Base-by-base conservation (phyloP, 2,329 filamentous ascomycete species). In the Thelonectria rubi region DNA sequence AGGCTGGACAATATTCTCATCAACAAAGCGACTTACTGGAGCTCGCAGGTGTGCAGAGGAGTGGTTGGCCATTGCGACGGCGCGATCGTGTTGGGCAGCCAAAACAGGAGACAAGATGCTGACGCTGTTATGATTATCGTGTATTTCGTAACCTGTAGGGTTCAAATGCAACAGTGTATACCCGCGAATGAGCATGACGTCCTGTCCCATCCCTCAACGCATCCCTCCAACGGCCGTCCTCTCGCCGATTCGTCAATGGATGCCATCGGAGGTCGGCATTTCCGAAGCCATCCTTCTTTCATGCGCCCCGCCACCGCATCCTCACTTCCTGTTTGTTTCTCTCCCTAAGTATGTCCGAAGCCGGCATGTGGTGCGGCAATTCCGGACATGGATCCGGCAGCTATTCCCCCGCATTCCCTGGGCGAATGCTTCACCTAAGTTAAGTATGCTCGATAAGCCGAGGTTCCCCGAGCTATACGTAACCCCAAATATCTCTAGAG, bases 311-410 rank as follows among this genome's bases (percentile, higher is more conserved):
- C 48, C 32, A 48, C 6, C 11, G 48, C 9, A 24, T 26, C 37
- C 24, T 20, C 17, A 26, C 12, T 20, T 46, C 43, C 18, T 15
- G 43, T 8, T 46, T 24, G 39, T 39, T 21, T 7, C 7, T 24
- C 21, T 24, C 21, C 21, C 21, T 7, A 3, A n/a, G 37, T 20
- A 51, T 46, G 37, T 55, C 52, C 47, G 53, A 61, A 56, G 53
- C 53, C 48, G 42, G 53, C 42, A 20, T 37, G 26, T 50, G 46
- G 53, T 57, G 58, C 58, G 58, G 58, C 40, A 57, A 48, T 61
- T 51, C 58, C 58, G 58, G 58, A 56, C 47, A 61, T 57, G 32
- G 47, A 57, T 51, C 58, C 58, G 42, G 30, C 21, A 34, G 10
- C 42, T 46, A 42, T 48, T 56, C 48, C 58, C 56, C 58, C 58